These are phyloP conservation scores for Kazachstania bromeliacearum DNA, from an alignment of 805 yeast genomes.

Conservation along the genomic window DNA sequence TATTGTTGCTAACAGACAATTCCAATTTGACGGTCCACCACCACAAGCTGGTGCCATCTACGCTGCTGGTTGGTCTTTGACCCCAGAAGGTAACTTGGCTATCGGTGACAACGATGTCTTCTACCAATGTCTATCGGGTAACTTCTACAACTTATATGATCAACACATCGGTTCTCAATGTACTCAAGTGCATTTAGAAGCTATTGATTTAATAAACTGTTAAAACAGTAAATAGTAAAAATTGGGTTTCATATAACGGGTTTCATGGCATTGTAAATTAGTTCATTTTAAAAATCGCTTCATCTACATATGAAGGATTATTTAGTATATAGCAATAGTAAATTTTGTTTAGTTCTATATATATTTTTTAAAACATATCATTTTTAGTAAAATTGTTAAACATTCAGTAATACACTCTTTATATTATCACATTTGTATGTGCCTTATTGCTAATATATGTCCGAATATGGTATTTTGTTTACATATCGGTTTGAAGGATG, in stretches of 20 bases:
- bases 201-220: slow-evolving; percentile 51
- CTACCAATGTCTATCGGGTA: slow-evolving; percentile 65
- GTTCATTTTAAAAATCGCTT: too few relatives aligned
- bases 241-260: too few relatives aligned
- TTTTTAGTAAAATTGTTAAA: too few relatives aligned
- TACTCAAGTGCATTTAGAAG: slow-evolving; percentile 47
- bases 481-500: too few relatives aligned
- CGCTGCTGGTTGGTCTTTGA: slow-evolving; percentile 49
- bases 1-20: slow-evolving; percentile 60
- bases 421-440: too few relatives aligned
- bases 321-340: too few relatives aligned
- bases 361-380: too few relatives aligned
- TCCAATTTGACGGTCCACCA: slow-evolving; percentile 64
- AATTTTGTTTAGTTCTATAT: too few relatives aligned
- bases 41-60: slow-evolving; percentile 56
- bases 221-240: slow-evolving; percentile 12
- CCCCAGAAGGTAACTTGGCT: slow-evolving; percentile 44
- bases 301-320: too few relatives aligned
- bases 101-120: slow-evolving; percentile 47
- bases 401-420: too few relatives aligned
- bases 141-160: slow-evolving; percentile 69
- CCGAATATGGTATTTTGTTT: too few relatives aligned
- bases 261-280: slow-evolving; percentile 16
- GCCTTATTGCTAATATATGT: too few relatives aligned
- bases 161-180: slow-evolving; percentile 53